These are phyloP conservation scores for Xerocomus amazonicus DNA, from an alignment of 1,284 basidiomycete genomes.

Conservation along the genomic window DNA sequence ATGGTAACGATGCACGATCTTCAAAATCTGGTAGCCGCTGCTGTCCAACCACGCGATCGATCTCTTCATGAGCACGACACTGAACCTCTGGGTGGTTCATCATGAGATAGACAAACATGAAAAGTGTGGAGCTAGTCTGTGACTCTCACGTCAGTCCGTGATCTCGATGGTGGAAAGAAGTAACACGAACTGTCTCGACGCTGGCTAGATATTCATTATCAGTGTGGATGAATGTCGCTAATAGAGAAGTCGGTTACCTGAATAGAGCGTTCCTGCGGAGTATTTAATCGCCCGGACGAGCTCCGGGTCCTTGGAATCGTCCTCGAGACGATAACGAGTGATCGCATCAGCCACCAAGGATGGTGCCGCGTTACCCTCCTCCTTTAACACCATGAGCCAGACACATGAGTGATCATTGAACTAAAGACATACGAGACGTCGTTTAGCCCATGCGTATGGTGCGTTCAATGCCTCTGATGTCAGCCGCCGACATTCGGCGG, in stretches of 20 bases:
- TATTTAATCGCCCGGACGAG: slow-evolving; percentile 13
- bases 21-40: slow-evolving; percentile 39
- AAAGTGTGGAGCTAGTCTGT: slow-evolving; percentile 15
- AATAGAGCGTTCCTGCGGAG: slow-evolving; percentile 13
- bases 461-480: slow-evolving; percentile 7
- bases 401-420: not conserved
- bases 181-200: slow-evolving; percentile 20
- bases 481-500: slow-evolving; percentile 10
- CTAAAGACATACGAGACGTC: slow-evolving; percentile 8
- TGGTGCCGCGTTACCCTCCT: slow-evolving; percentile 9
- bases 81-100: slow-evolving; percentile 34
- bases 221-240: not conserved
- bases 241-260: slow-evolving; percentile 10
- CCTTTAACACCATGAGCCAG: slow-evolving; percentile 8
- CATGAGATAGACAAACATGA: slow-evolving; percentile 35
- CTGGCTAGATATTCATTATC: slow-evolving; percentile 10
- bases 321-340: slow-evolving; percentile 4
- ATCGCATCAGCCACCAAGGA: slow-evolving; percentile 24
- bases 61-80: slow-evolving; percentile 35
- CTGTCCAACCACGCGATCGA: slow-evolving; percentile 37
- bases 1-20: slow-evolving; percentile 37
- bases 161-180: not conserved
- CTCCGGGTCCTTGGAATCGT: slow-evolving; percentile 6
- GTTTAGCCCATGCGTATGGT: slow-evolving; percentile 16
- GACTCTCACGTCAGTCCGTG: not conserved